Conservation (phyloP, 306 rosid genomes). For the Cicer pinnatifidum region DNA sequence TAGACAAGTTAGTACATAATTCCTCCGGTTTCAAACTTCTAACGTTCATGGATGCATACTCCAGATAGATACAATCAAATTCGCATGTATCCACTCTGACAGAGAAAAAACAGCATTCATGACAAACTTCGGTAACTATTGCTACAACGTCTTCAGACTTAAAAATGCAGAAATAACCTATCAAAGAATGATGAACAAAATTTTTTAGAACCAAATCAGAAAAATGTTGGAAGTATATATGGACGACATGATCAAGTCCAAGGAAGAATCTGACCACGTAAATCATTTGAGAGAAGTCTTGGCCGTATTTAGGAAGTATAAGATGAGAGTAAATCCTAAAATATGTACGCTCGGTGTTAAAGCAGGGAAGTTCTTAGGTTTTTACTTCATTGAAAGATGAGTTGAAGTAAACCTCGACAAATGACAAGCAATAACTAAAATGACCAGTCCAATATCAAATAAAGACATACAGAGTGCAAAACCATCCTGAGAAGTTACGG, state of each 20-base stretch:
- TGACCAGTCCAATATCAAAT: neutral
- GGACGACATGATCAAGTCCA: too few species aligned
- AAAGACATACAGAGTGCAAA: too few species aligned
- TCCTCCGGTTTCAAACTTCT: neutral
- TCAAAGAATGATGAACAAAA: neutral
- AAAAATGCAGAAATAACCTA: too few species aligned
- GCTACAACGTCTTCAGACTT: neutral
- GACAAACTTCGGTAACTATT: neutral
- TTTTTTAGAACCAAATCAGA: neutral
- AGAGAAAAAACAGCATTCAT: neutral
- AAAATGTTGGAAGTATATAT: too few species aligned
- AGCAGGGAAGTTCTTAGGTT: neutral
- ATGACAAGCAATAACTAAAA: neutral
- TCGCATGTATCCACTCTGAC: neutral
- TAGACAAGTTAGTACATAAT: neutral
- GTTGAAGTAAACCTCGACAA: neutral
- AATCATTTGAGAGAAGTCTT: too few species aligned
- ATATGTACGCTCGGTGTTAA: neutral
- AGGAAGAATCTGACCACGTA: too few species aligned
- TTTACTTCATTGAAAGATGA: neutral
- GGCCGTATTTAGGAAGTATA: too few species aligned
- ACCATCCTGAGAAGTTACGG: too few species aligned
- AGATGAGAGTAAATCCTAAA: neutral
- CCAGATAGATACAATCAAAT: neutral
- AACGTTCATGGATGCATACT: neutral